Evolutionary conservation across 108 stramenopile genomes (phyloP).

Genomic region (Mediolabrus comicus): DNA sequence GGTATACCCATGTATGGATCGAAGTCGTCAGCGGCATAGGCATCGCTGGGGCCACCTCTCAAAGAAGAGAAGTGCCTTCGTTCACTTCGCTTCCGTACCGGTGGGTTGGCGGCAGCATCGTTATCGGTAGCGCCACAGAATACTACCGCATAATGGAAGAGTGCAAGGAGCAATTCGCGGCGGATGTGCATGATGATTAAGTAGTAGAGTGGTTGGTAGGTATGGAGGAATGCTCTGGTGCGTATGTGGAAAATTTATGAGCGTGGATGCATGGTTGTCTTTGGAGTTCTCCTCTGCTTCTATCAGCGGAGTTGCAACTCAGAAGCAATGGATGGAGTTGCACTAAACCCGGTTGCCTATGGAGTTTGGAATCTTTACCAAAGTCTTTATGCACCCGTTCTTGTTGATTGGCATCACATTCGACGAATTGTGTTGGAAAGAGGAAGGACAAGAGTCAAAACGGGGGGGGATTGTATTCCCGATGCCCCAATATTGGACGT

Average conservation of each 20-base stretch:
- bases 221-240: neutral
- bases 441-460: no score
- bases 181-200: neutral
- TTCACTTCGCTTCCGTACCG: neutral
- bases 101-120: neutral
- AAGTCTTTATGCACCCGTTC: no score
- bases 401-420: no score
- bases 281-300: no score
- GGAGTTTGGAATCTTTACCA: no score
- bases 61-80: neutral
- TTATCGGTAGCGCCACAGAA: neutral
- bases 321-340: no score
- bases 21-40: neutral
- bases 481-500: no score
- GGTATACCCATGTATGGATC: neutral
- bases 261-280: no score
- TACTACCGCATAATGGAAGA: neutral
- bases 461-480: no score
- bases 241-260: neutral
- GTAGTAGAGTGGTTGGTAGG: neutral
- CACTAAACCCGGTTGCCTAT: no score
- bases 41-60: neutral
- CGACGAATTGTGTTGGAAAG: no score
- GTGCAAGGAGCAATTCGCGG: neutral
- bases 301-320: no score